Evolutionary conservation across 768 basidiomycete genomes (phyloP).

Genomic region (Panaeolus cyanescens): DNA sequence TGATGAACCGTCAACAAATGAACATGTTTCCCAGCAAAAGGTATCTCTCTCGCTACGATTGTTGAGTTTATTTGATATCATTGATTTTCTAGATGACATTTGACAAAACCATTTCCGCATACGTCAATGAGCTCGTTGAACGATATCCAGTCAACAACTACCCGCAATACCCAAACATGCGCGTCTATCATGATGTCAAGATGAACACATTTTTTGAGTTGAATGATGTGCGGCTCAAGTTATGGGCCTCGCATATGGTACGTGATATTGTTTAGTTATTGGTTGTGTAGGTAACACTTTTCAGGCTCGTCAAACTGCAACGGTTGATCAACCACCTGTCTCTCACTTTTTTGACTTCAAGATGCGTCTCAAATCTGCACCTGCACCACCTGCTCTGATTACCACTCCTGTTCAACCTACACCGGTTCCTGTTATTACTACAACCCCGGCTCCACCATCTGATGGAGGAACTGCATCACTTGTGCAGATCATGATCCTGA

Average conservation of each 20-base stretch:
- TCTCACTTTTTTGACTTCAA: not conserved
- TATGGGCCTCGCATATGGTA: not conserved
- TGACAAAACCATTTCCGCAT: not conserved
- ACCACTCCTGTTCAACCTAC: no score
- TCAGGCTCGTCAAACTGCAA: not conserved
- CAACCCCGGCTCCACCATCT: no score
- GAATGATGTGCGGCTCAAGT: not conserved
- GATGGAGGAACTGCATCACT: no score
- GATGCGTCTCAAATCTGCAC: not conserved
- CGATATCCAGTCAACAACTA: not conserved
- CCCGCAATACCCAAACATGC: not conserved
- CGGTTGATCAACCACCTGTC: not conserved
- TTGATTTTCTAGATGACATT: not conserved
- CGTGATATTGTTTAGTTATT: not conserved
- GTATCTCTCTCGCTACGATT: no score
- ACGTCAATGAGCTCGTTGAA: not conserved
- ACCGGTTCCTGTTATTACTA: no score
- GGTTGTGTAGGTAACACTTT: not conserved
- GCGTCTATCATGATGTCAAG: not conserved
- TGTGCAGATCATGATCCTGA: no score
- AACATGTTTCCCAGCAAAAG: no score
- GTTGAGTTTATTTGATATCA: not conserved
- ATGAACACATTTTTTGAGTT: not conserved
- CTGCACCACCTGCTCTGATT: no score
- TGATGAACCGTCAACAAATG: no score